A percentile compares a stretch with the other conserved stretches of the same genome.
phyloP scores from a whole-genome alignment of 106 monocot species.

The Allium sativum region DNA sequence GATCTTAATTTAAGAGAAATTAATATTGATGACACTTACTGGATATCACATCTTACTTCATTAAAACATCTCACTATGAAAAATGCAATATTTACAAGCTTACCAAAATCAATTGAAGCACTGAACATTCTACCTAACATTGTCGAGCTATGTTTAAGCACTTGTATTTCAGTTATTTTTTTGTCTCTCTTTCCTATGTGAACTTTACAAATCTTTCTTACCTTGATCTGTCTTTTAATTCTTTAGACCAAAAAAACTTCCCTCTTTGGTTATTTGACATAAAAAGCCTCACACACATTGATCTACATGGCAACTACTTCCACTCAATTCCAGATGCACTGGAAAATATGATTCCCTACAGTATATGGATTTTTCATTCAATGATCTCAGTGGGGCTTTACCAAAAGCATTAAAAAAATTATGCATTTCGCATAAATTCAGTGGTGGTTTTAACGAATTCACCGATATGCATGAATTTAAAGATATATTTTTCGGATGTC shows the following conservation, averaged over 20 bases:
- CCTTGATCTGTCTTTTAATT: not conserved
- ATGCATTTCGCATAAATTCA: slow-evolving; percentile 3
- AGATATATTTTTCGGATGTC: not conserved
- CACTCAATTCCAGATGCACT: not conserved
- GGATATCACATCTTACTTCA: slow-evolving; percentile 2
- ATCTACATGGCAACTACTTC: not conserved
- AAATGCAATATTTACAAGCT: not conserved
- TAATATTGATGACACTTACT: not conserved
- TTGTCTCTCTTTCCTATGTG: not conserved
- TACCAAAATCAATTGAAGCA: not conserved
- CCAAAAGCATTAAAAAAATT: not conserved
- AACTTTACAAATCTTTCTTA: not conserved
- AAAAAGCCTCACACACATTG: slow-evolving; percentile 1
- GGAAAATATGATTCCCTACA: slow-evolving; percentile 5
- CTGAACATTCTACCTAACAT: slow-evolving; percentile 1
- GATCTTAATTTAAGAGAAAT: not conserved
- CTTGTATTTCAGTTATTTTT: not conserved
- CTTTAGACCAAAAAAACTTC: not conserved
- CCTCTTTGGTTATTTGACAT: slow-evolving; percentile 1
- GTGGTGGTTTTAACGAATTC: not conserved
- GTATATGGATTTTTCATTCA: not conserved
- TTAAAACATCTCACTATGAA: not conserved
- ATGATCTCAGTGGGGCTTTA: not conserved
- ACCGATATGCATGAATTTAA: not conserved
- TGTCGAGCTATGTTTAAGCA: not conserved